A percentile compares a stretch with the other conserved stretches of the same genome.
Evolutionary conservation across 2,329 filamentous ascomycete genomes (phyloP).

Genomic region (Meredithiella fracta): DNA sequence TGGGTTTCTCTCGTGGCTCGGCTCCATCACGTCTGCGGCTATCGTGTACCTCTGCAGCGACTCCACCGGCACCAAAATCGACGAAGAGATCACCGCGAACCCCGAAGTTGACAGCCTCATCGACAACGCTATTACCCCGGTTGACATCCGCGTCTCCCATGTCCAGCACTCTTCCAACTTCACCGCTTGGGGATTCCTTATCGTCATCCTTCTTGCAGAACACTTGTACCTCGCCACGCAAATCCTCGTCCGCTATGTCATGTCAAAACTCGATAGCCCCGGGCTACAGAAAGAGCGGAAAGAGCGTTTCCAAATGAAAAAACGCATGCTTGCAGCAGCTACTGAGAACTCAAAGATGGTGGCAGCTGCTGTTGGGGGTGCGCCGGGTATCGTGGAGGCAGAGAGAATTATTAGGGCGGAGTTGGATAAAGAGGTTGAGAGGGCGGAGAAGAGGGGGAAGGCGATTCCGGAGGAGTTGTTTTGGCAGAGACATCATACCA

Average conservation of each 20-base stretch:
- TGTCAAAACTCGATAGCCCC: constrained; percentile 70
- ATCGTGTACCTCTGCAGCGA: constrained; percentile 73
- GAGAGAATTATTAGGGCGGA: constrained; percentile 48
- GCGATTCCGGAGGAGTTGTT: constrained; percentile 35
- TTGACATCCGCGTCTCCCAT: constrained; percentile 4
- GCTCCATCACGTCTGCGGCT: constrained; percentile 71
- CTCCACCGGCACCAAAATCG: constrained; percentile 23
- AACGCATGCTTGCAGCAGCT: constrained; percentile 44
- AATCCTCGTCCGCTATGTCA: constrained; percentile 51
- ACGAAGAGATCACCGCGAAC: neutral
- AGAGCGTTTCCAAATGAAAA: constrained; percentile 66
- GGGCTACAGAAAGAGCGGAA: constrained; percentile 72
- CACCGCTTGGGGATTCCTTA: constrained; percentile 61
- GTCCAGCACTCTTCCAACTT: constrained; percentile 22
- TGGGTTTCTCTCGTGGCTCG: constrained; percentile 84
- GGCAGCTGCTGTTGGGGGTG: constrained; percentile 31
- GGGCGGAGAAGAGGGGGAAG: constrained; percentile 23
- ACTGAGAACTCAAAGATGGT: constrained; percentile 52
- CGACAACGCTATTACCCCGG: neutral
- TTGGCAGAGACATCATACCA: constrained; percentile 44
- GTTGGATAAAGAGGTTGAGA: constrained; percentile 47
- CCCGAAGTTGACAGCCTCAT: neutral
- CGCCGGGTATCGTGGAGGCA: constrained; percentile 31
- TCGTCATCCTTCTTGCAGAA: constrained; percentile 72
- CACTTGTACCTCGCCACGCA: constrained; percentile 75